Evolutionary conservation across 768 basidiomycete genomes (phyloP).

Genomic region (Trametes sanguinea): DNA sequence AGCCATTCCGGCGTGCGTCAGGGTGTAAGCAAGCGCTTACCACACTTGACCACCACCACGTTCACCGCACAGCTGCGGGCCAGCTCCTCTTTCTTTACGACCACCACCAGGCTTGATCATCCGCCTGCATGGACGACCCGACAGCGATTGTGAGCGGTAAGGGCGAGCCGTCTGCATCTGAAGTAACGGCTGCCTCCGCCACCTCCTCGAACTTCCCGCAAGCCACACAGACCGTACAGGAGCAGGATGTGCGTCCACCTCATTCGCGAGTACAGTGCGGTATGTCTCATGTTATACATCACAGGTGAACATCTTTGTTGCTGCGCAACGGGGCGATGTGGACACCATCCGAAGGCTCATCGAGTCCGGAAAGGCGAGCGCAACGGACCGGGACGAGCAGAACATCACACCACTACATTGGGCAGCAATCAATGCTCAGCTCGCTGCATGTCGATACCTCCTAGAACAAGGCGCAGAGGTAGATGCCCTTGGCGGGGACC

Average conservation of each 20-base stretch:
- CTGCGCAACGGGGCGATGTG: slow-evolving; percentile 87
- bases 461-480: slow-evolving; percentile 93
- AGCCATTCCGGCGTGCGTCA: neutral
- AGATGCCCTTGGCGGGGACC: slow-evolving; percentile 91
- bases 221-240: slow-evolving; percentile 38
- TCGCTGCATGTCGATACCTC: slow-evolving; percentile 83
- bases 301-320: slow-evolving; percentile 73
- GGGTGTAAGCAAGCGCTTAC: neutral
- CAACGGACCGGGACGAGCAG: slow-evolving; percentile 82
- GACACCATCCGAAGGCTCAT: slow-evolving; percentile 62
- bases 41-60: slow-evolving; percentile 17
- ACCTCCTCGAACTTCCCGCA: slow-evolving; percentile 51
- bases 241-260: slow-evolving; percentile 42
- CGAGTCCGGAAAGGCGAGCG: slow-evolving; percentile 67
- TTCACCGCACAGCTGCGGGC: slow-evolving; percentile 21
- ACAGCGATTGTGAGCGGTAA: slow-evolving; percentile 45
- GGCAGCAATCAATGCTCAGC: slow-evolving; percentile 96
- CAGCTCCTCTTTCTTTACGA: slow-evolving; percentile 5
- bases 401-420: slow-evolving; percentile 97
- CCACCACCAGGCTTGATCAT: neutral
- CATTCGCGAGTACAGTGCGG: slow-evolving; percentile 10
- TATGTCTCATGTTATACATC: neutral
- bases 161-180: slow-evolving; percentile 50
- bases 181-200: slow-evolving; percentile 46
- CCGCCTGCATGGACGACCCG: slow-evolving; percentile 31